Percentiles rank a stretch among this genome's conserved stretches.
These are phyloP conservation scores for Leishmania aethiopica DNA, from an alignment of 208 protist genomes.

Conservation along the genomic window DNA sequence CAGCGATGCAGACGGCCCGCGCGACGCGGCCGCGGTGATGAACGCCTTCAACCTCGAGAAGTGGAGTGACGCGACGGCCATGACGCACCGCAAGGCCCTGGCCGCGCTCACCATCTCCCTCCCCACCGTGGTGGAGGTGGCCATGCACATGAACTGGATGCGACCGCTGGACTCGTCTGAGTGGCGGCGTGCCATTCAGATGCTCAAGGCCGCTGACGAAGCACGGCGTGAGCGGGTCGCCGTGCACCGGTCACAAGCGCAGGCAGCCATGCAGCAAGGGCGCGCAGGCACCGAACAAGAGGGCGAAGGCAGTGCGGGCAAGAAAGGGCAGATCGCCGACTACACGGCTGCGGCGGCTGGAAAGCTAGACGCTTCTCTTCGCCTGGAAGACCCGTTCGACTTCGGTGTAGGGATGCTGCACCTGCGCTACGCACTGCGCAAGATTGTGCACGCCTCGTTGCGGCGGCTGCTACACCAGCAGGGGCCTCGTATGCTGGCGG, in stretches of 20 bases:
- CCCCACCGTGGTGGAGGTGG: slow-evolving; percentile 67
- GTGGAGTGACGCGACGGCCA: slow-evolving; percentile 45
- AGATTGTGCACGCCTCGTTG: slow-evolving; percentile 80
- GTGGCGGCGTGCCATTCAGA: slow-evolving; percentile 44
- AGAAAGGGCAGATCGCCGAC: neutral
- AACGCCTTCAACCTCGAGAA: slow-evolving; percentile 41
- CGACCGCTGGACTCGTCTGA: slow-evolving; percentile 43
- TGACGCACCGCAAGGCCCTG: slow-evolving; percentile 68
- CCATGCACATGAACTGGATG: slow-evolving; percentile 69
- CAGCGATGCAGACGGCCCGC: slow-evolving; percentile 4
- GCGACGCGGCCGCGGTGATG: slow-evolving; percentile 32
- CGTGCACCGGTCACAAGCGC: slow-evolving; percentile 39
- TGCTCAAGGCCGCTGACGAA: slow-evolving; percentile 78
- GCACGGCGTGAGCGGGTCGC: slow-evolving; percentile 64
- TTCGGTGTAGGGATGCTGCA: slow-evolving; percentile 85
- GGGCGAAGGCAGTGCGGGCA: neutral
- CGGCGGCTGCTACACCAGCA: slow-evolving; percentile 67
- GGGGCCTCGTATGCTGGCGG: slow-evolving; percentile 51
- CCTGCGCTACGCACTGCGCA: slow-evolving; percentile 81
- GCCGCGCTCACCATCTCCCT: slow-evolving; percentile 68
- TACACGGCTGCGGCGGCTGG: slow-evolving; percentile 4
- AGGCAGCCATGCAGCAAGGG: slow-evolving; percentile 28
- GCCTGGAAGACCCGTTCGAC: slow-evolving; percentile 75
- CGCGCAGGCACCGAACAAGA: neutral
- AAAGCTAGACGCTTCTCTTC: slow-evolving; percentile 60